phyloP scores from a whole-genome alignment of 1,284 basidiomycete species.

The Prillingera fragicola region DNA sequence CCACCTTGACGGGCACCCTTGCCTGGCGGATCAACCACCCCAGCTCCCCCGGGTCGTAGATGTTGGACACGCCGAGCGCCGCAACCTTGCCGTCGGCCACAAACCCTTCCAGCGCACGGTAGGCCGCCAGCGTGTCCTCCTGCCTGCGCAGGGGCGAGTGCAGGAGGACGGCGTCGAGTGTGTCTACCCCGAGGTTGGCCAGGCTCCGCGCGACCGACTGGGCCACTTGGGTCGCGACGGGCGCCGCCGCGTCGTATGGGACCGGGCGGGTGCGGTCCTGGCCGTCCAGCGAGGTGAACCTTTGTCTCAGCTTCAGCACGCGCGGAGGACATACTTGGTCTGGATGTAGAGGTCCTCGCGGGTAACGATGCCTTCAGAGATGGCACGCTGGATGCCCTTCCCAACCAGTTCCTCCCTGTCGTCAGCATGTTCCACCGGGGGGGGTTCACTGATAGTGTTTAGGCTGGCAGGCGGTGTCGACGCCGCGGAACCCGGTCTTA shows the following conservation, averaged over 20 bases:
- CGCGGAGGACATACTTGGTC: constrained; percentile 59
- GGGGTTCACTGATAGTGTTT: constrained; percentile 20
- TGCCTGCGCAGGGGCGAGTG: constrained; percentile 64
- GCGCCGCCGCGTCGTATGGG: constrained; percentile 60
- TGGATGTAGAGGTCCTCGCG: constrained; percentile 65
- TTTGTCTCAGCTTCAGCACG: constrained; percentile 34
- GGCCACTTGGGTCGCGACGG: constrained; percentile 59
- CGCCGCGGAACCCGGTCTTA: constrained; percentile 65
- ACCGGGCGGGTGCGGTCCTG: constrained; percentile 64
- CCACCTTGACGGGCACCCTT: constrained; percentile 58
- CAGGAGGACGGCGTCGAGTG: constrained; percentile 67
- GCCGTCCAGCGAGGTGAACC: constrained; percentile 65
- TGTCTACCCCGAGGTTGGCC: constrained; percentile 60
- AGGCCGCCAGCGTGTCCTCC: constrained; percentile 61
- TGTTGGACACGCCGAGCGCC: constrained; percentile 68
- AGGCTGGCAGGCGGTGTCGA: constrained; percentile 73
- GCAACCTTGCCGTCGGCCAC: constrained; percentile 60
- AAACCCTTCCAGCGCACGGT: constrained; percentile 57
- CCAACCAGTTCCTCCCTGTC: constrained; percentile 71
- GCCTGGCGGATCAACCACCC: constrained; percentile 51
- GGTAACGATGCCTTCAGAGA: constrained; percentile 54
- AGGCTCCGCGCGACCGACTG: constrained; percentile 63
- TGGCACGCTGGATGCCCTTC: constrained; percentile 57
- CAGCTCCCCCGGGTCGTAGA: constrained; percentile 60
- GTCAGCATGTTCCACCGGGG: neutral